These are phyloP conservation scores for Xanthoconium stramineum DNA, from an alignment of 768 basidiomycete genomes.

Conservation along the genomic window DNA sequence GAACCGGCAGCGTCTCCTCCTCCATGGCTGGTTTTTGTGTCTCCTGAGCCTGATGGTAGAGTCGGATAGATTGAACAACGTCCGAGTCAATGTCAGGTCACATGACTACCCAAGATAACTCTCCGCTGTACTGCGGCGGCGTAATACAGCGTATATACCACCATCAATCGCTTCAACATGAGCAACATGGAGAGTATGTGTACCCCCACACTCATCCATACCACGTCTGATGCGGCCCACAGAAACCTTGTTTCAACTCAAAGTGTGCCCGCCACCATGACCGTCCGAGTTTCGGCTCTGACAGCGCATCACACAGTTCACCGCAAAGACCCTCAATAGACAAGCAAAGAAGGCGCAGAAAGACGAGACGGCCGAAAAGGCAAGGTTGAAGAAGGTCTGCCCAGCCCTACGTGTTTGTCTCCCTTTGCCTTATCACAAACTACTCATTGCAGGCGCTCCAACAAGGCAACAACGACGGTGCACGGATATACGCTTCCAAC, in stretches of 20 bases:
- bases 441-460: constrained; percentile 69
- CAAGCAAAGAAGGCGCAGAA: constrained; percentile 98
- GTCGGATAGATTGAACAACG: background rate
- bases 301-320: constrained; percentile 62
- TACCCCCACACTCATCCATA: background rate
- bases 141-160: background rate
- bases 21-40: background rate
- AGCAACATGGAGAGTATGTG: constrained; percentile 87
- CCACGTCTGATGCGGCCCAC: constrained; percentile 10
- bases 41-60: background rate
- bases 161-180: constrained; percentile 39
- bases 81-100: constrained; percentile 6
- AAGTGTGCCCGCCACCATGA: constrained; percentile 49
- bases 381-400: constrained; percentile 87
- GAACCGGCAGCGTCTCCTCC: background rate
- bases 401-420: background rate
- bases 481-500: constrained; percentile 96
- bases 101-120: background rate
- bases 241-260: constrained; percentile 99
- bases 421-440: too few species aligned
- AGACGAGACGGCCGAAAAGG: constrained; percentile 86
- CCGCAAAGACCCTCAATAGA: constrained; percentile 89
- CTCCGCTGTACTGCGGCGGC: background rate
- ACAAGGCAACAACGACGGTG: constrained; percentile 96
- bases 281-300: constrained; percentile 10